phyloP scores from a whole-genome alignment of 2,329 filamentous ascomycete genomes.

The Xylaria multiplex region DNA sequence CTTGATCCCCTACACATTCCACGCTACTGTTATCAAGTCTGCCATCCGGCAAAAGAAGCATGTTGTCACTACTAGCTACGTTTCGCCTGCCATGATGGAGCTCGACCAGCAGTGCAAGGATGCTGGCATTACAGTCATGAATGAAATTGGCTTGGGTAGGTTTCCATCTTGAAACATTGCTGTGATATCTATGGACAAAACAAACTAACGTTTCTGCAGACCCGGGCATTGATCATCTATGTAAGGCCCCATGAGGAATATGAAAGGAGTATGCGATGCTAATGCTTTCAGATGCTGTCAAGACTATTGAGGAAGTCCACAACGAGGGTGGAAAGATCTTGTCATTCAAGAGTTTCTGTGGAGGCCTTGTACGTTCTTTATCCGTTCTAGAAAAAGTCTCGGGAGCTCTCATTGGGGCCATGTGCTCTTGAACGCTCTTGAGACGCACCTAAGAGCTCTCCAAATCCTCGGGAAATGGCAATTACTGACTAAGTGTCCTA shows the following conservation, averaged over 20 bases:
- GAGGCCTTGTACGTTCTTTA: slow-evolving; percentile 44
- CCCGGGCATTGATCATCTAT: not conserved
- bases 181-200: not conserved
- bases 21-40: slow-evolving; percentile 89
- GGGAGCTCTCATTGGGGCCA: not conserved
- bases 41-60: slow-evolving; percentile 95
- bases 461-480: not conserved
- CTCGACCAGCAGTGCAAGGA: slow-evolving; percentile 84
- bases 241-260: not conserved
- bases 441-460: not conserved
- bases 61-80: slow-evolving; percentile 94
- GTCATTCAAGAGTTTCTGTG: slow-evolving; percentile 83
- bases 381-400: not conserved
- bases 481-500: slow-evolving; percentile 3
- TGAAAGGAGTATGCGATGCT: not conserved
- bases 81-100: slow-evolving; percentile 91
- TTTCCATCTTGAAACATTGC: not conserved
- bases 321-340: slow-evolving; percentile 85
- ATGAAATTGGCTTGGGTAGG: slow-evolving; percentile 83
- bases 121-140: slow-evolving; percentile 96
- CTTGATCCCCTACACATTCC: slow-evolving; percentile 92
- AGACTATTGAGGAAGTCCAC: slow-evolving; percentile 91
- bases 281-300: slow-evolving; percentile 69
- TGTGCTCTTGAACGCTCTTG: not conserved
- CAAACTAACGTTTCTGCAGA: not conserved